These are phyloP conservation scores for Lepidium didymum DNA, from an alignment of 345 rosid genomes.

Conservation along the genomic window DNA sequence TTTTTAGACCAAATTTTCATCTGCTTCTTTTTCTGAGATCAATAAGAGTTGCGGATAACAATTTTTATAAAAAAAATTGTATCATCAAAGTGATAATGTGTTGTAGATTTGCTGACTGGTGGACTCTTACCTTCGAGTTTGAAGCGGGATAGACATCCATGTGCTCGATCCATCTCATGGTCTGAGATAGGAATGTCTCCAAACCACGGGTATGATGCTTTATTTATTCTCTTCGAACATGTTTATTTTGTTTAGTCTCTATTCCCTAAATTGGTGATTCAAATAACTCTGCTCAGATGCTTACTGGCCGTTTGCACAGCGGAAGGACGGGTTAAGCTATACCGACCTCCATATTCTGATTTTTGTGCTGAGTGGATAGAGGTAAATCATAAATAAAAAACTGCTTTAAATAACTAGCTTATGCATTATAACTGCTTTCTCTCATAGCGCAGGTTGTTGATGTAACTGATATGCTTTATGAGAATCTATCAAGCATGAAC, in stretches of 20 bases:
- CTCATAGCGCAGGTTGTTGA: constrained; percentile 49
- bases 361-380: constrained; percentile 92
- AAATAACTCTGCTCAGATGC: constrained; percentile 43
- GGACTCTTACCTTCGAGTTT: constrained; percentile 58
- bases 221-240: neutral
- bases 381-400: constrained; percentile 32
- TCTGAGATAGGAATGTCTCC: constrained; percentile 86
- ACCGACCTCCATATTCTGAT: constrained; percentile 72
- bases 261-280: neutral
- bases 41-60: neutral
- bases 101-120: constrained; percentile 55
- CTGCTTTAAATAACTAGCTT: neutral
- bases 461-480: constrained; percentile 52
- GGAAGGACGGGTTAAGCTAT: constrained; percentile 80
- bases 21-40: neutral
- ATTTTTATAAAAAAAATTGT: neutral
- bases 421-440: neutral
- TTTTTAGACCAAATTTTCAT: neutral
- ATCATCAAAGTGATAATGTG: constrained; percentile 1
- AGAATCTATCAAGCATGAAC: constrained; percentile 40
- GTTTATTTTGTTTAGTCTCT: neutral
- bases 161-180: constrained; percentile 84
- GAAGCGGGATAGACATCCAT: constrained; percentile 59
- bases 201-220: constrained; percentile 54
- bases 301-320: constrained; percentile 80